phyloP scores from a whole-genome alignment of 1,284 basidiomycete species.

The Ustilago trichophora region DNA sequence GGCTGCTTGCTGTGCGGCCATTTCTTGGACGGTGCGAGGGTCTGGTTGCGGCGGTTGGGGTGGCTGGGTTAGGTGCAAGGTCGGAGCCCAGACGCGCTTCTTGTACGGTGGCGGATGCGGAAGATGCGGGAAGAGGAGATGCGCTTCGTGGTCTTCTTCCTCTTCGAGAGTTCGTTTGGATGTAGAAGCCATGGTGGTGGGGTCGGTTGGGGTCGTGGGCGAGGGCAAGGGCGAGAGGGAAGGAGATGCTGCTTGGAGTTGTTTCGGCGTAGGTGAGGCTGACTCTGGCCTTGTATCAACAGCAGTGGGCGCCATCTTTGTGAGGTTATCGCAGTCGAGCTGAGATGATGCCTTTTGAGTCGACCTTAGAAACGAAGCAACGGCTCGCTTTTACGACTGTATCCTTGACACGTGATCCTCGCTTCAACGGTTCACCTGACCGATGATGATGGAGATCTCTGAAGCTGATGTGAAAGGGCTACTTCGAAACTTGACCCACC shows the following conservation, averaged over 20 bases:
- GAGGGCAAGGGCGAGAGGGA: not conserved
- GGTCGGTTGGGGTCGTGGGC: slow-evolving; percentile 10
- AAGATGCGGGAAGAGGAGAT: slow-evolving; percentile 1
- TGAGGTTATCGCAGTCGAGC: too few species aligned
- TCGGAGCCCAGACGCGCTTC: slow-evolving; percentile 45
- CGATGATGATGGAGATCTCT: too few species aligned
- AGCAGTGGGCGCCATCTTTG: slow-evolving; percentile 23
- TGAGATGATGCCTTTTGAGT: too few species aligned
- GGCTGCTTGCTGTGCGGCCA: slow-evolving; percentile 72
- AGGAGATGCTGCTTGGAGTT: not conserved
- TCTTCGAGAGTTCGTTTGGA: slow-evolving; percentile 41
- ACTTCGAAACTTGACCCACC: too few species aligned
- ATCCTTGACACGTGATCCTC: too few species aligned
- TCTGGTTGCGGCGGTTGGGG: slow-evolving; percentile 80
- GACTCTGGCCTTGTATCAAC: too few species aligned
- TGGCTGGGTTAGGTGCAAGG: slow-evolving; percentile 68
- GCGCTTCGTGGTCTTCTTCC: slow-evolving; percentile 12
- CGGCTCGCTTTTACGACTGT: too few species aligned
- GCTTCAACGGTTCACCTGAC: too few species aligned
- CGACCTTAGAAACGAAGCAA: too few species aligned
- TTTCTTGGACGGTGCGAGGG: slow-evolving; percentile 78
- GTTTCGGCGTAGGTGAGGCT: slow-evolving; percentile 15
- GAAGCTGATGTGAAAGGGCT: too few species aligned
- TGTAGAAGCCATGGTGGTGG: slow-evolving; percentile 6
- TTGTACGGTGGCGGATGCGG: slow-evolving; percentile 19